Evolutionary conservation across 805 yeast genomes (phyloP).

Genomic region (Candida chilensis): DNA sequence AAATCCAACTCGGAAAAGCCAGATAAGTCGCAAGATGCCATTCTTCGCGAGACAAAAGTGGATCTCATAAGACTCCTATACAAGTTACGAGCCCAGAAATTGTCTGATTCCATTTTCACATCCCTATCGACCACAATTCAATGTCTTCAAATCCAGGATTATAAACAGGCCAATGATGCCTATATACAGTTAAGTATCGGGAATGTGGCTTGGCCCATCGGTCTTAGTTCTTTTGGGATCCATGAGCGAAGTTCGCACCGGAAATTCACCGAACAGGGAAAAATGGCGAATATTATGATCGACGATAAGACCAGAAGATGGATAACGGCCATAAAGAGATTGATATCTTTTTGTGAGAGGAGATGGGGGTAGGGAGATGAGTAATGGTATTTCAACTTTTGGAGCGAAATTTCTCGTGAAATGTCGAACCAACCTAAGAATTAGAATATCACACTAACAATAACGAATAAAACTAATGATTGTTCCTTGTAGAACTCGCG

Average conservation of each 20-base stretch:
- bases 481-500: no score
- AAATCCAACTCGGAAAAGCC: slow-evolving; percentile 3
- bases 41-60: slow-evolving; percentile 22
- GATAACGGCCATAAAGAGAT: slow-evolving; percentile 66
- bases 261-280: slow-evolving; percentile 41
- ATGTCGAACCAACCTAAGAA: no score
- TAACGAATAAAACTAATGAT: no score
- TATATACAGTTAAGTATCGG: slow-evolving; percentile 77
- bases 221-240: slow-evolving; percentile 70
- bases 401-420: no score
- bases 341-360: slow-evolving; percentile 48
- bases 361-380: slow-evolving; percentile 7
- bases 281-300: slow-evolving; percentile 64
- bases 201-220: slow-evolving; percentile 90
- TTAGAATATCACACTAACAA: no score
- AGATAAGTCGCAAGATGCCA: slow-evolving; percentile 1
- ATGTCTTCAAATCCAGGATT: slow-evolving; percentile 48
- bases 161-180: slow-evolving; percentile 48
- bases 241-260: slow-evolving; percentile 64
- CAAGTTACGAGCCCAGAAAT: slow-evolving; percentile 30
- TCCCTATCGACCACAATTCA: slow-evolving; percentile 52
- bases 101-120: slow-evolving; percentile 41
- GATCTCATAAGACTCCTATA: slow-evolving; percentile 7
- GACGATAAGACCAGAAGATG: slow-evolving; percentile 69
- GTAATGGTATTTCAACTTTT: not conserved